Percentiles rank a stretch among this genome's conserved stretches.
Evolutionary conservation across 768 basidiomycete genomes (phyloP).

Genomic region (Mycena vulgaris): DNA sequence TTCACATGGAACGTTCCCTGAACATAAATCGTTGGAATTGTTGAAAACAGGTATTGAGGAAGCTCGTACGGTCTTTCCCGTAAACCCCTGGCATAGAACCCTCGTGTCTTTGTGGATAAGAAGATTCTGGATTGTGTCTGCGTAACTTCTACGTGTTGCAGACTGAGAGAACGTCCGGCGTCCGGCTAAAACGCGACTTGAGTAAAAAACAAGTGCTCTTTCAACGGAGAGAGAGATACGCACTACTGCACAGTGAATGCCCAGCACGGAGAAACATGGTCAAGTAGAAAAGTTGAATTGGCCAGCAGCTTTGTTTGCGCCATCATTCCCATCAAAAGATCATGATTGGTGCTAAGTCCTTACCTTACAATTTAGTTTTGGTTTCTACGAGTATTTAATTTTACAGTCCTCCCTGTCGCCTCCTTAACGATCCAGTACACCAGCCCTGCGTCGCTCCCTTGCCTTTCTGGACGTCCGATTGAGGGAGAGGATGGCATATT

Average conservation of each 20-base stretch:
- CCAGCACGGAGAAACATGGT: constrained; percentile 76
- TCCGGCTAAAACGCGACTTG: constrained; percentile 60
- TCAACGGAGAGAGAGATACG: constrained; percentile 39
- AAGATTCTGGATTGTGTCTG: constrained; percentile 92
- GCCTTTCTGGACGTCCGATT: constrained; percentile 84
- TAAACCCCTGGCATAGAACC: constrained; percentile 93
- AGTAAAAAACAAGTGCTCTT: neutral
- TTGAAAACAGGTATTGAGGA: neutral
- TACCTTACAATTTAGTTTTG: constrained; percentile 27
- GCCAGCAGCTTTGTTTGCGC: constrained; percentile 21
- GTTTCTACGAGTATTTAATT: constrained; percentile 27
- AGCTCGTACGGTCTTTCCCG: constrained; percentile 90
- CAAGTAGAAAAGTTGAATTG: constrained; percentile 6
- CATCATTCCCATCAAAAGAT: constrained; percentile 10
- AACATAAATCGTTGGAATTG: constrained; percentile 4
- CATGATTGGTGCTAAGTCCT: neutral
- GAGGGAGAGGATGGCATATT: constrained; percentile 79
- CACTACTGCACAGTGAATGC: constrained; percentile 71
- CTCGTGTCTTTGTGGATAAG: constrained; percentile 95
- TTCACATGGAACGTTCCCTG: constrained; percentile 97
- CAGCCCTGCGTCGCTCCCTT: constrained; percentile 71
- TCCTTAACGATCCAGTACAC: constrained; percentile 54
- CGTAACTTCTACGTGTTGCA: constrained; percentile 82
- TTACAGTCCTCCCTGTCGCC: constrained; percentile 32
- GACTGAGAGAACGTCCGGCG: constrained; percentile 89